phyloP scores from a whole-genome alignment of 2,329 filamentous ascomycete genomes.

The Colletotrichum eleusines region DNA sequence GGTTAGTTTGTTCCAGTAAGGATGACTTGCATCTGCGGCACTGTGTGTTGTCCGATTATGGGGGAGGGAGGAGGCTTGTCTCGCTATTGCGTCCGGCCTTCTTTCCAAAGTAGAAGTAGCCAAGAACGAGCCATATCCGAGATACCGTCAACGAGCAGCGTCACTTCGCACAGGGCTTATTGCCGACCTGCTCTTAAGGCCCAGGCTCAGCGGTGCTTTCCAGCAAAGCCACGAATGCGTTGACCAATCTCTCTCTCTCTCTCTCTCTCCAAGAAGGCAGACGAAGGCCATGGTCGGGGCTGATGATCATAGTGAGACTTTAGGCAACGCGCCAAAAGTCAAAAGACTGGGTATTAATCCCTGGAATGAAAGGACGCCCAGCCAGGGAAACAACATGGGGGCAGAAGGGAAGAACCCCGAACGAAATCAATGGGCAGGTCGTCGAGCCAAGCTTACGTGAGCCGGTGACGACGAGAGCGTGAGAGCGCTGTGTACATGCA shows the following conservation, averaged over 20 bases:
- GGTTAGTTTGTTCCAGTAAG: neutral
- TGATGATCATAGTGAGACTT: neutral
- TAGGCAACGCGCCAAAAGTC: neutral
- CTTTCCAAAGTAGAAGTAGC: neutral
- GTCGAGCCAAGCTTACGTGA: constrained; percentile 2
- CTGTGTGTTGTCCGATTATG: neutral
- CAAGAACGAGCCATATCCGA: neutral
- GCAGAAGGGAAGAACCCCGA: neutral
- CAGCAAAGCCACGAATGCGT: neutral
- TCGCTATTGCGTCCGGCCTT: neutral
- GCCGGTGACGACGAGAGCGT: neutral
- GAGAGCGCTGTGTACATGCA: too few species aligned
- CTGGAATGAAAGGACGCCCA: neutral
- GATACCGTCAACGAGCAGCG: neutral
- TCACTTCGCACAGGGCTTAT: neutral
- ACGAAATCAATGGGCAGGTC: neutral
- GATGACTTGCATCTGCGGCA: constrained; percentile 14
- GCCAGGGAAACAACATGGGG: neutral
- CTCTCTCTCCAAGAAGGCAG: constrained; percentile 14
- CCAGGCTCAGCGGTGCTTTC: neutral
- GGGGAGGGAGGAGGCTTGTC: neutral
- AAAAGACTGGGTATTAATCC: neutral
- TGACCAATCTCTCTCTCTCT: too few species aligned
- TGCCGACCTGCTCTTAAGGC: neutral
- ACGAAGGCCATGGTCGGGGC: neutral